Evolutionary conservation across 441 rosid genomes (phyloP).

Genomic region (Hura crepitans): DNA sequence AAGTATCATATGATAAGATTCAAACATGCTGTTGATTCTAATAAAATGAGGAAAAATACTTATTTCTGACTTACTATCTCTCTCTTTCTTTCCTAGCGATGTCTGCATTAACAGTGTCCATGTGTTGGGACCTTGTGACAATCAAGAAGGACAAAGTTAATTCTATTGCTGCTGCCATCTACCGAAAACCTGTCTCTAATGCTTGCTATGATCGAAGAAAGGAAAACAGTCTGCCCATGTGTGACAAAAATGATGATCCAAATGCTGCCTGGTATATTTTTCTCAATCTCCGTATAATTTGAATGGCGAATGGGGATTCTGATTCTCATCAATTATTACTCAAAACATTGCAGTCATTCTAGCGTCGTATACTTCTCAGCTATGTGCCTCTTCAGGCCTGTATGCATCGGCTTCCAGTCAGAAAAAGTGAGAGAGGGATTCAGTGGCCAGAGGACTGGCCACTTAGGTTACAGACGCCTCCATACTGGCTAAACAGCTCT

Average conservation of each 20-base stretch:
- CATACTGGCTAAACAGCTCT: conserved; percentile 77
- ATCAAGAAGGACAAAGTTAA: conserved; percentile 73
- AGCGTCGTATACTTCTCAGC: conserved; percentile 36
- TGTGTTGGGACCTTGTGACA: conserved; percentile 91
- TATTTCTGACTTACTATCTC: background rate
- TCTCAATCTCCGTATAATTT: background rate
- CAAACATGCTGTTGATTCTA: too few relatives aligned
- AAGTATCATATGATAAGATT: background rate
- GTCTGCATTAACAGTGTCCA: conserved; percentile 57
- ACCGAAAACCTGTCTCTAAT: conserved; percentile 67
- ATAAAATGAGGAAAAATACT: too few relatives aligned
- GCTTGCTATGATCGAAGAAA: conserved; percentile 74
- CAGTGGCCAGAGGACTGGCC: conserved; percentile 88
- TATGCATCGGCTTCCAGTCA: conserved; percentile 60
- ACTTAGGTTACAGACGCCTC: conserved; percentile 51
- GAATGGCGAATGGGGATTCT: too few relatives aligned
- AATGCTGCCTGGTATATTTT: conserved; percentile 75
- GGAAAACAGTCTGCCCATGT: conserved; percentile 62
- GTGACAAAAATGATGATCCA: conserved; percentile 64
- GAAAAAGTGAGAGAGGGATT: conserved; percentile 50
- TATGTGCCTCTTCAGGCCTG: conserved; percentile 79
- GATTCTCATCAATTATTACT: too few relatives aligned
- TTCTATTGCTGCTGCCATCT: conserved; percentile 67
- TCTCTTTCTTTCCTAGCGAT: conserved; percentile 40
- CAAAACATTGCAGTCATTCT: too few relatives aligned